phyloP scores from a whole-genome alignment of 2,329 filamentous ascomycete species.

The Stachybotrys chartarum region DNA sequence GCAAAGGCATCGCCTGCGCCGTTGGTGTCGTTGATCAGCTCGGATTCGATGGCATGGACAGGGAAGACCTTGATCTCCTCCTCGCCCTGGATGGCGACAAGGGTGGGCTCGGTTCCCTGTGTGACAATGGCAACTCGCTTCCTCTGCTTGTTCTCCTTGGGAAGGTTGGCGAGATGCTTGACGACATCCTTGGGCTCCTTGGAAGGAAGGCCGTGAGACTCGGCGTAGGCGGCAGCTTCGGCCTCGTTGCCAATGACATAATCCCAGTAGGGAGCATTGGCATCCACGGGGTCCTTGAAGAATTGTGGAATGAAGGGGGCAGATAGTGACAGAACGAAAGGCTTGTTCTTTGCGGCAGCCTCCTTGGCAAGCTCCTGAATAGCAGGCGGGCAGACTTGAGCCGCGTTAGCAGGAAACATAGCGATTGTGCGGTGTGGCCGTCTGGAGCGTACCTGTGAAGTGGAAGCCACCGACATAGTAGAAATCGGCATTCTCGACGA shows the following conservation, averaged over 20 bases:
- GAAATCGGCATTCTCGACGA: slow-evolving; percentile 80
- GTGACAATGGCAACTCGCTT: slow-evolving; percentile 87
- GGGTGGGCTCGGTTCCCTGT: slow-evolving; percentile 85
- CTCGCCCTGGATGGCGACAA: slow-evolving; percentile 71
- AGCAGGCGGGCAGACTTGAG: slow-evolving; percentile 73
- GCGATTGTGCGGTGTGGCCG: neutral
- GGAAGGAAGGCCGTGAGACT: slow-evolving; percentile 67
- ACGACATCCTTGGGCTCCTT: slow-evolving; percentile 81
- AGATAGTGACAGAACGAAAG: slow-evolving; percentile 83
- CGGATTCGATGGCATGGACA: slow-evolving; percentile 70
- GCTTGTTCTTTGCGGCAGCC: slow-evolving; percentile 83
- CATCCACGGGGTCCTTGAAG: slow-evolving; percentile 94
- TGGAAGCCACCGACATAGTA: slow-evolving; percentile 97
- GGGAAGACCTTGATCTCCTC: slow-evolving; percentile 68
- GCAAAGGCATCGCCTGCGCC: slow-evolving; percentile 96
- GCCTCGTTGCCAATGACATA: slow-evolving; percentile 96
- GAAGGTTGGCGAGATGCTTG: slow-evolving; percentile 75
- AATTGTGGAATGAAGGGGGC: slow-evolving; percentile 95
- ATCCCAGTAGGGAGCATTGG: slow-evolving; percentile 84
- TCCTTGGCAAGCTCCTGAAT: slow-evolving; percentile 87
- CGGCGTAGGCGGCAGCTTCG: slow-evolving; percentile 82
- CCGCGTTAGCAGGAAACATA: neutral
- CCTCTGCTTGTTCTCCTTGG: slow-evolving; percentile 84
- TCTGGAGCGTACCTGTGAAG: slow-evolving; percentile 55
- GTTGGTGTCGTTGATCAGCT: slow-evolving; percentile 90